Evolutionary conservation across 768 basidiomycete species (phyloP), one percentile per base, ranked within the genome.

Genomic region (Amanita thiersii): DNA sequence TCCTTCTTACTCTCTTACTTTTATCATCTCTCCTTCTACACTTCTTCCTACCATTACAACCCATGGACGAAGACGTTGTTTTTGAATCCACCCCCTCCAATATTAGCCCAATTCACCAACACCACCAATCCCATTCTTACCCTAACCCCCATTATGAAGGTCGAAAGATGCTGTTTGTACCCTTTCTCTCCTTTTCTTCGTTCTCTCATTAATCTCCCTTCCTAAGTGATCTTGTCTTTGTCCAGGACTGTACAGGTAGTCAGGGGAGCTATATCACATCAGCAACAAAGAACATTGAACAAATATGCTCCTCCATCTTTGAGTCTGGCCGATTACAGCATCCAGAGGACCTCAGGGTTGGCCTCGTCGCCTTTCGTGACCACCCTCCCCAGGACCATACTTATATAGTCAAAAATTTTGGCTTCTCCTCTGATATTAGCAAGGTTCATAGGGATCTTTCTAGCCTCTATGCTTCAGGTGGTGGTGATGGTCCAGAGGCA

Each of bases 321-420:
- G 85, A 92, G 63, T 92, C 90, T 17, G 92, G 92, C 30, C 86
- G 85, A 54, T 76, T 98, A n/a, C 82, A 86, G 56, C 68, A 75
- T 42, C 75, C 69, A 33, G 91, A 94, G 54, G 93, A 96, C 60
- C 75, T 94, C 15, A 79, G 90, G 48, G 80, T 98, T 29, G 96
- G 93, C 45, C 74, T 98, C 37, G 72, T 98, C 50, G 92, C 91
- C 30, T 98, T 93, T 65, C 79, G 94, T 47, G 93, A 98, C 65
- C 90, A 98, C 56, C 93, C 93, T 18, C 93, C 93, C 11, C 93
- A 98, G 65, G 93, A 98, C 57, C 89, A 88, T 54, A 92, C 91
- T 42, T 98, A 92, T 58, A 68, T 98, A 48, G 83, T 82, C 54
- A 90, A 86, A 69, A 92, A 86, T 58, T 90, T 92, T 70, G 88